Percentiles rank a stretch among this genome's conserved stretches.
These are phyloP conservation scores for Cadophora gregata DNA, from an alignment of 2,329 filamentous ascomycete genomes.

Conservation along the genomic window DNA sequence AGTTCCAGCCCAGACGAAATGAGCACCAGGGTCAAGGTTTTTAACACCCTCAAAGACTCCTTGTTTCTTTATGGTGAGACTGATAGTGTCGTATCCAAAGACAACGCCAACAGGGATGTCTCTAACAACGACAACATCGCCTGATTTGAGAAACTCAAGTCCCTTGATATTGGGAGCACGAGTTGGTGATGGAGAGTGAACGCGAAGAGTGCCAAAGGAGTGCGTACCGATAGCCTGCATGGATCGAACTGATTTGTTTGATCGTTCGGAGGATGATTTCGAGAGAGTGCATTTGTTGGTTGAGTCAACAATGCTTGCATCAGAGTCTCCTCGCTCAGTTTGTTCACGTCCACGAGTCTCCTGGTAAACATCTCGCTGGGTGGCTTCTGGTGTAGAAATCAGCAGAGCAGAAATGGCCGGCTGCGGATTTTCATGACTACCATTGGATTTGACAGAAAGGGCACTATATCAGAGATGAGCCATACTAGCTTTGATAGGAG, in stretches of 20 bases:
- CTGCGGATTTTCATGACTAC: slow-evolving; percentile 27
- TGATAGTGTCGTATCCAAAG: slow-evolving; percentile 44
- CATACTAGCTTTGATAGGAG: not conserved
- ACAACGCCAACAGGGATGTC: slow-evolving; percentile 51
- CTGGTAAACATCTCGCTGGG: slow-evolving; percentile 9
- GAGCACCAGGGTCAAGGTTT: slow-evolving; percentile 60
- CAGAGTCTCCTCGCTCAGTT: slow-evolving; percentile 22
- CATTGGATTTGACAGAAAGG: slow-evolving; percentile 37
- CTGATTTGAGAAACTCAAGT: slow-evolving; percentile 42
- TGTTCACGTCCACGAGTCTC: slow-evolving; percentile 22
- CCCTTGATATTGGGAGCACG: slow-evolving; percentile 24
- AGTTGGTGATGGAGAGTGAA: slow-evolving; percentile 44
- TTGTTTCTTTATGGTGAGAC: slow-evolving; percentile 56
- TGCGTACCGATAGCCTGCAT: slow-evolving; percentile 45
- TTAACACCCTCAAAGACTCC: slow-evolving; percentile 59
- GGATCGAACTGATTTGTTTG: slow-evolving; percentile 44
- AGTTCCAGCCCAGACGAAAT: slow-evolving; percentile 65
- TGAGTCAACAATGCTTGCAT: slow-evolving; percentile 25
- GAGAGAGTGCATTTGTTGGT: slow-evolving; percentile 30
- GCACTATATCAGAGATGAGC: not conserved
- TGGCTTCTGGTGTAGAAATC: slow-evolving; percentile 4
- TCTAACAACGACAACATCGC: slow-evolving; percentile 59
- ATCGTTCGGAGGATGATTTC: slow-evolving; percentile 39
- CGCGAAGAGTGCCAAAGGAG: slow-evolving; percentile 52
- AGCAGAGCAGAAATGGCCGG: slow-evolving; percentile 24